Percentiles rank a stretch among this genome's conserved stretches.
phyloP scores from a whole-genome alignment of 2,329 filamentous ascomycete species.

The Colletotrichum australisinense region DNA sequence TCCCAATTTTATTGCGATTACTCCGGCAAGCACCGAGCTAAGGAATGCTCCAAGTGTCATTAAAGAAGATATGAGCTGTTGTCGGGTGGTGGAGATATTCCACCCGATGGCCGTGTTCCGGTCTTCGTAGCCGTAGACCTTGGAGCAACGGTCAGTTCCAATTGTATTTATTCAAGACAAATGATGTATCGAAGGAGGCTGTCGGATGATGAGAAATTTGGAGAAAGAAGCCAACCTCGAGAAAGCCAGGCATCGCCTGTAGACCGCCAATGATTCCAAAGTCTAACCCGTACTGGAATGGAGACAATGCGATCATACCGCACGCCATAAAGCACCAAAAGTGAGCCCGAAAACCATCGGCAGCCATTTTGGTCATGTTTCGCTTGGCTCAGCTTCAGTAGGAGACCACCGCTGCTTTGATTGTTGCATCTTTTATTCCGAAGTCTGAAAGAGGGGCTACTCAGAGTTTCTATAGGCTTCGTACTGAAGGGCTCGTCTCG shows the following conservation, averaged over 20 bases:
- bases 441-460: not conserved
- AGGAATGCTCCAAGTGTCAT: conserved; percentile 61
- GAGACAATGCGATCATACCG: not conserved
- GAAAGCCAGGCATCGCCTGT: not conserved
- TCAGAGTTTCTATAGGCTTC: not conserved
- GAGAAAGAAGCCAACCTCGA: not conserved
- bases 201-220: not conserved
- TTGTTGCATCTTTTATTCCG: not conserved
- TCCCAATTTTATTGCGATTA: not conserved
- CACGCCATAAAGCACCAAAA: not conserved
- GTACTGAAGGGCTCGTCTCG: not conserved
- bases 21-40: conserved; percentile 55
- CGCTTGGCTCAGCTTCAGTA: not conserved
- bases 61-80: conserved; percentile 60
- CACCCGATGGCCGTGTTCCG: conserved; percentile 59
- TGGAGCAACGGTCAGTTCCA: not conserved
- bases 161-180: not conserved
- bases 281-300: not conserved
- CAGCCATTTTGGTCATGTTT: not conserved
- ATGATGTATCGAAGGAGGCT: not conserved
- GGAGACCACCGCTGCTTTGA: not conserved
- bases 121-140: conserved; percentile 48
- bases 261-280: not conserved
- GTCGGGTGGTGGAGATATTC: conserved; percentile 56
- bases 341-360: not conserved